phyloP scores from a whole-genome alignment of 768 basidiomycete genomes.

The Kockovaella imperatae region DNA sequence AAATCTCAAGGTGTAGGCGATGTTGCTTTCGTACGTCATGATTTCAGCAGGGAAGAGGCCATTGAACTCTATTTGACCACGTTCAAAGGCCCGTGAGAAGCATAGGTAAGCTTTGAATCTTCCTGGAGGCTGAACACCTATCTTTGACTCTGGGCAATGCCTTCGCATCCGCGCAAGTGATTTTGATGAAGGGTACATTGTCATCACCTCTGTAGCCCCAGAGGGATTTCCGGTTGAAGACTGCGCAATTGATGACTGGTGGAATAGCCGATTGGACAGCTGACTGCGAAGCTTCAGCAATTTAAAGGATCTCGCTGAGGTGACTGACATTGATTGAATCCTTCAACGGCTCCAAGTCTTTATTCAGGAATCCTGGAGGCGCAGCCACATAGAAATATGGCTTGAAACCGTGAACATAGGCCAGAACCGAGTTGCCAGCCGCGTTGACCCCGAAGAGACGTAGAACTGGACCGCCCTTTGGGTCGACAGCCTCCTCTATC shows the following conservation, averaged over 20 bases:
- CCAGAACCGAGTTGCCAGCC: conserved; percentile 83
- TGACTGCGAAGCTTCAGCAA: conserved; percentile 5
- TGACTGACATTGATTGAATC: conserved; percentile 65
- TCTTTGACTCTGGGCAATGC: conserved; percentile 83
- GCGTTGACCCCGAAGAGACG: conserved; percentile 87
- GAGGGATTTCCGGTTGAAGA: conserved; percentile 61
- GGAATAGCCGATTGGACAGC: conserved; percentile 17
- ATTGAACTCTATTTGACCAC: conserved; percentile 62
- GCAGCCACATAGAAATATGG: conserved; percentile 90
- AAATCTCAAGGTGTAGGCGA: conserved; percentile 80
- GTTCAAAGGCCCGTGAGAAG: conserved; percentile 56
- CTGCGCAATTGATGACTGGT: conserved; percentile 46
- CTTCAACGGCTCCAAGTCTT: conserved; percentile 60
- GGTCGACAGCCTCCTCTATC: conserved; percentile 60
- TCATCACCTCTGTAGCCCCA: conserved; percentile 87
- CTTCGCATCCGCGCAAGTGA: conserved; percentile 66
- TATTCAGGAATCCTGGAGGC: conserved; percentile 69
- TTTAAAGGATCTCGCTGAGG: neutral
- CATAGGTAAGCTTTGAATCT: conserved; percentile 6
- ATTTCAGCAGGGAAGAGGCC: conserved; percentile 53
- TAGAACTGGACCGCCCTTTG: conserved; percentile 50
- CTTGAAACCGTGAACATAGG: conserved; percentile 68
- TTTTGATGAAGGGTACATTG: conserved; percentile 69
- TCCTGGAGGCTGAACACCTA: conserved; percentile 49
- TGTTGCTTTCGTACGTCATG: conserved; percentile 87